Evolutionary conservation across 108 stramenopile species (phyloP).

Genomic region (Fragilaria crotonensis): DNA sequence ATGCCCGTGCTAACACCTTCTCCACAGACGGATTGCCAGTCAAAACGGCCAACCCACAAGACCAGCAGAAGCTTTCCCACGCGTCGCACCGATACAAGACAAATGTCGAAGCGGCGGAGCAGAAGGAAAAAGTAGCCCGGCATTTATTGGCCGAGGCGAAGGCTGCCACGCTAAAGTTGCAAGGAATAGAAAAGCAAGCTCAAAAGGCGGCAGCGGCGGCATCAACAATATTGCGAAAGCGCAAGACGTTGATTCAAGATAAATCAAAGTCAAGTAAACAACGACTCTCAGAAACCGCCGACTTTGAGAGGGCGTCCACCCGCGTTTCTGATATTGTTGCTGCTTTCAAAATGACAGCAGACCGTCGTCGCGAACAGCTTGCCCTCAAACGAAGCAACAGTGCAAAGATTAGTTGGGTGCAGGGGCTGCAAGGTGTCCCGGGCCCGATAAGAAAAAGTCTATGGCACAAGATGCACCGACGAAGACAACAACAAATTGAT

Average conservation of each 20-base stretch:
- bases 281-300: slow-evolving; percentile 4
- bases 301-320: slow-evolving; percentile 11
- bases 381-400: slow-evolving; percentile 30
- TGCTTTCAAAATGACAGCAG: slow-evolving; percentile 25
- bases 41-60: slow-evolving; percentile 18
- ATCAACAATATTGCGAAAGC: slow-evolving; percentile 12
- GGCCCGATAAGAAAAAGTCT: slow-evolving; percentile 29
- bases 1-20: not conserved
- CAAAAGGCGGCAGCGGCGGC: slow-evolving; percentile 11
- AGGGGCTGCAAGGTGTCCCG: slow-evolving; percentile 26
- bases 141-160: slow-evolving; percentile 16
- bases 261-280: not conserved
- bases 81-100: slow-evolving; percentile 15
- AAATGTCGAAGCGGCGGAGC: slow-evolving; percentile 19
- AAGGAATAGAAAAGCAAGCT: slow-evolving; percentile 5
- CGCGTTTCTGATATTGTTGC: slow-evolving; percentile 28
- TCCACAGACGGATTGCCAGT: slow-evolving; percentile 27
- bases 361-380: slow-evolving; percentile 29
- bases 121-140: slow-evolving; percentile 11
- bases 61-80: slow-evolving; percentile 25
- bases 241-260: slow-evolving; percentile 6
- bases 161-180: slow-evolving; percentile 14
- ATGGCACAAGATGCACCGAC: slow-evolving; percentile 45
- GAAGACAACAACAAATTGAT: slow-evolving; percentile 41
- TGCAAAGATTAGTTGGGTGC: slow-evolving; percentile 29